A percentile compares a stretch with the other conserved stretches of the same genome.
Conservation (phyloP, 208 protist species). For the Leishmania gerbilli region DNA sequence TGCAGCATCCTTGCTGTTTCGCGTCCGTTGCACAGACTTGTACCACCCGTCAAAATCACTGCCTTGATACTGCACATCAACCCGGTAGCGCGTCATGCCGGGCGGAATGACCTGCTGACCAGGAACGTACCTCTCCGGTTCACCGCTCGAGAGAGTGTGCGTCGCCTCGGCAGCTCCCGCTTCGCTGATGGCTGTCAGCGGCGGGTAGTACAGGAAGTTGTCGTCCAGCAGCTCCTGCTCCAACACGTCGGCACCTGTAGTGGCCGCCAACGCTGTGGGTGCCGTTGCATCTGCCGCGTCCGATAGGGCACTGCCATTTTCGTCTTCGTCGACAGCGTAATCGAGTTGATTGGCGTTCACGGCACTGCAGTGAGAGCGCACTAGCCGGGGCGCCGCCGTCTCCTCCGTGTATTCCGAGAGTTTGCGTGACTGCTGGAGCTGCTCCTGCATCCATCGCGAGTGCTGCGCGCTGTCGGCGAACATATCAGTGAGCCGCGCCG, state of each 20-base stretch:
- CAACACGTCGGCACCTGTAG: conserved; percentile 26
- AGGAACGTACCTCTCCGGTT: conserved; percentile 59
- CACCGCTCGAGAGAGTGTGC: background rate
- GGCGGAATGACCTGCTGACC: conserved; percentile 83
- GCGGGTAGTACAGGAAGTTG: conserved; percentile 72
- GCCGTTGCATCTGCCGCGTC: background rate
- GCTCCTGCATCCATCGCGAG: conserved; percentile 28
- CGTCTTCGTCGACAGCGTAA: conserved; percentile 11
- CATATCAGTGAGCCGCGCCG: conserved; percentile 28
- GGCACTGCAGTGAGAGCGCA: background rate
- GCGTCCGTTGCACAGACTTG: conserved; percentile 54
- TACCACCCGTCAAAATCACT: conserved; percentile 89
- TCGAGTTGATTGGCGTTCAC: background rate
- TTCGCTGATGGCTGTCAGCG: background rate
- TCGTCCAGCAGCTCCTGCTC: conserved; percentile 87
- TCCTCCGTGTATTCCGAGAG: conserved; percentile 12
- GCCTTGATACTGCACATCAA: conserved; percentile 91
- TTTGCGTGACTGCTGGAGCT: conserved; percentile 3
- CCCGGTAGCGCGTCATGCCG: conserved; percentile 83
- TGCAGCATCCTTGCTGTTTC: background rate
- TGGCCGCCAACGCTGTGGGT: background rate
- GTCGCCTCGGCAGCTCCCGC: background rate
- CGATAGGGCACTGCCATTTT: background rate
- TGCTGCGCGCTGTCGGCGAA: conserved; percentile 26
- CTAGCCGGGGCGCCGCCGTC: conserved; percentile 1